A percentile compares a stretch with the other conserved stretches of the same genome.
These are phyloP conservation scores for Phytophthora citrophthora DNA, from an alignment of 352 stramenopile species.

Conservation along the genomic window DNA sequence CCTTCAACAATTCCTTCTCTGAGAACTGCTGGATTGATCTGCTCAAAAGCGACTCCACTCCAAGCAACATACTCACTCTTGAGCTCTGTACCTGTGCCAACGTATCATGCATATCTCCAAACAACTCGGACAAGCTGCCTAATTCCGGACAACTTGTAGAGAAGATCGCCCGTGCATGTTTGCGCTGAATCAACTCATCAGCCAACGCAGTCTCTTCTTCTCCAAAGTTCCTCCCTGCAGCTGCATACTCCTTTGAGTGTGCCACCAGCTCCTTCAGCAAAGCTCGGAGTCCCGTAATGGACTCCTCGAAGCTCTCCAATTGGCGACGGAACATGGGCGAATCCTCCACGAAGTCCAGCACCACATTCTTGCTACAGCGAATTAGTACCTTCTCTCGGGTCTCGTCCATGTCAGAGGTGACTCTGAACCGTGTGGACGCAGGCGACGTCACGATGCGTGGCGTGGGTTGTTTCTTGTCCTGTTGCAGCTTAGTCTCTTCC, in stretches of 20 bases:
- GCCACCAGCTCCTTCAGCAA: constrained; percentile 76
- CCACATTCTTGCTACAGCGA: constrained; percentile 72
- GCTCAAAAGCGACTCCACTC: constrained; percentile 79
- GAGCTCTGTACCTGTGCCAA: constrained; percentile 85
- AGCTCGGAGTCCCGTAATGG: constrained; percentile 61
- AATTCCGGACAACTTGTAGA: constrained; percentile 78
- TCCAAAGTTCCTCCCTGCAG: constrained; percentile 64
- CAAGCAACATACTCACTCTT: constrained; percentile 81
- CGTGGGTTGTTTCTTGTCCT: constrained; percentile 19
- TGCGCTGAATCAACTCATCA: constrained; percentile 74
- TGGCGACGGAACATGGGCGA: constrained; percentile 88
- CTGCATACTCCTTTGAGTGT: constrained; percentile 82
- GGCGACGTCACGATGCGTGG: constrained; percentile 13
- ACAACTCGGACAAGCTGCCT: constrained; percentile 76
- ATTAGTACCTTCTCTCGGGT: constrained; percentile 25
- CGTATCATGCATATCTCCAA: constrained; percentile 86
- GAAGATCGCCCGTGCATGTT: constrained; percentile 87
- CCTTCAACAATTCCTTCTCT: constrained; percentile 76
- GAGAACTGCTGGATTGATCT: constrained; percentile 69
- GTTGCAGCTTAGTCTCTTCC: neutral
- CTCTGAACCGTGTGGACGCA: constrained; percentile 5
- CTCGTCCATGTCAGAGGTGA: constrained; percentile 18
- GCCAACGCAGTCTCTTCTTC: constrained; percentile 75
- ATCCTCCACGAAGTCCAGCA: constrained; percentile 87
- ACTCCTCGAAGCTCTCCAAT: constrained; percentile 83